These are phyloP conservation scores for Yamadazyma diospyri DNA, from an alignment of 1,139 yeast genomes.

Conservation along the genomic window DNA sequence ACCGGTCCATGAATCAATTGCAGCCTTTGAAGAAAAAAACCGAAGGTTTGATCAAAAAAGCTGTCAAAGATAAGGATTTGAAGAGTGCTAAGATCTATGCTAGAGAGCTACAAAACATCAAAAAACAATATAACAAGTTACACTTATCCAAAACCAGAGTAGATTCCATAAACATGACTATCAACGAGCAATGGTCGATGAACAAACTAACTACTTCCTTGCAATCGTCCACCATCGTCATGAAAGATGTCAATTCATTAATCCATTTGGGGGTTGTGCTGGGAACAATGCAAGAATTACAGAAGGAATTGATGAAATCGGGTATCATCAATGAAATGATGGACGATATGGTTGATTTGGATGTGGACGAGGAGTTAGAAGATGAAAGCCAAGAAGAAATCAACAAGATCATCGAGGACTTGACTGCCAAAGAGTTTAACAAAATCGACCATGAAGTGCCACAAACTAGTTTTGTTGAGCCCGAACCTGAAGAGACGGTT, in stretches of 20 bases:
- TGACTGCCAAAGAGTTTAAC: constrained; percentile 40
- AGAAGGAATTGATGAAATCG: constrained; percentile 83
- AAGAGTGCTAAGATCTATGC: constrained; percentile 79
- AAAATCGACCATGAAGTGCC: constrained; percentile 45
- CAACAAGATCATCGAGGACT: constrained; percentile 45
- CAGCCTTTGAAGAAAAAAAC: constrained; percentile 68
- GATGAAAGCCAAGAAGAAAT: constrained; percentile 71
- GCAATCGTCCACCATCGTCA: constrained; percentile 72
- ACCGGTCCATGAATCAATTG: constrained; percentile 68
- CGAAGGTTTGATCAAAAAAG: constrained; percentile 64
- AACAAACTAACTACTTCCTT: constrained; percentile 79
- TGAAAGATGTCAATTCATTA: constrained; percentile 84
- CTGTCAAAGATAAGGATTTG: constrained; percentile 77
- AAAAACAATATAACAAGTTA: constrained; percentile 71
- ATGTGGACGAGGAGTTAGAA: constrained; percentile 61
- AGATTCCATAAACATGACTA: constrained; percentile 81
- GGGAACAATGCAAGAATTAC: constrained; percentile 81
- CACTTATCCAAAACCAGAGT: constrained; percentile 81
- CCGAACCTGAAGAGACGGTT: constrained; percentile 19
- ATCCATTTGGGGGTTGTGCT: constrained; percentile 77
- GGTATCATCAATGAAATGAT: constrained; percentile 96
- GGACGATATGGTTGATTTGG: constrained; percentile 78
- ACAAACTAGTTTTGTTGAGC: constrained; percentile 31
- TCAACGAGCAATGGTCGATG: constrained; percentile 90
- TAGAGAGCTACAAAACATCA: constrained; percentile 70